Evolutionary conservation across 208 protist genomes (phyloP).

Genomic region (Sergeia podlipaevii): DNA sequence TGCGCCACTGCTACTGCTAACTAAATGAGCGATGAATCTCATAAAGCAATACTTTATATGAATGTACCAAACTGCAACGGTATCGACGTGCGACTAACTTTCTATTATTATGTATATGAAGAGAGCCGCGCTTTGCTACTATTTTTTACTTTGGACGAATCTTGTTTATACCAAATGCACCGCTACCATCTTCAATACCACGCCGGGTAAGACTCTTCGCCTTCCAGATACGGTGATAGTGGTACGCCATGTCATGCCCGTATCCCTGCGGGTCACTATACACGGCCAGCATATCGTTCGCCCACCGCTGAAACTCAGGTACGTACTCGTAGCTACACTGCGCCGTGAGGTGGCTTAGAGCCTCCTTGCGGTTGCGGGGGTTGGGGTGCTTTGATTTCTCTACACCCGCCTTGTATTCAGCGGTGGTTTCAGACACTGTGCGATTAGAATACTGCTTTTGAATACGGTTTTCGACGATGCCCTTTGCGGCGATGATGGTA

Average conservation of each 20-base stretch:
- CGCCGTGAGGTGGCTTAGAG: constrained; percentile 79
- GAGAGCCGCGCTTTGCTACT: neutral
- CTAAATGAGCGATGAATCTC: too few relatives aligned
- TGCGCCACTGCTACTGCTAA: too few relatives aligned
- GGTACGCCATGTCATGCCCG: constrained; percentile 88
- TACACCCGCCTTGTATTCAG: constrained; percentile 46
- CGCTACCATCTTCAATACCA: constrained; percentile 80
- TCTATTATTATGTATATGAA: neutral
- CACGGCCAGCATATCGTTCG: constrained; percentile 90
- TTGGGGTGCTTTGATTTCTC: constrained; percentile 59
- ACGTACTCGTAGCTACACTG: constrained; percentile 90
- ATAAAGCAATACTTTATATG: too few relatives aligned
- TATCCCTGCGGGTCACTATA: constrained; percentile 84
- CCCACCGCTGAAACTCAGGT: constrained; percentile 90
- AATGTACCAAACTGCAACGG: too few relatives aligned
- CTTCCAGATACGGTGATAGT: constrained; percentile 91
- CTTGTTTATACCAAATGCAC: constrained; percentile 64
- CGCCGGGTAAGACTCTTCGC: constrained; percentile 71
- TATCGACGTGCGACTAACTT: too few relatives aligned
- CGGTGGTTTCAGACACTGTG: constrained; percentile 72
- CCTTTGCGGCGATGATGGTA: constrained; percentile 74
- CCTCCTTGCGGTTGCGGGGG: constrained; percentile 80
- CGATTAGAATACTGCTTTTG: constrained; percentile 80
- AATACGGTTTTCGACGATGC: constrained; percentile 87
- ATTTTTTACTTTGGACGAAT: constrained; percentile 66